A percentile compares a stretch with the other conserved stretches of the same genome.
Evolutionary conservation across 2,329 filamentous ascomycete genomes (phyloP).

Genomic region (Orbilia blumenaviensis): DNA sequence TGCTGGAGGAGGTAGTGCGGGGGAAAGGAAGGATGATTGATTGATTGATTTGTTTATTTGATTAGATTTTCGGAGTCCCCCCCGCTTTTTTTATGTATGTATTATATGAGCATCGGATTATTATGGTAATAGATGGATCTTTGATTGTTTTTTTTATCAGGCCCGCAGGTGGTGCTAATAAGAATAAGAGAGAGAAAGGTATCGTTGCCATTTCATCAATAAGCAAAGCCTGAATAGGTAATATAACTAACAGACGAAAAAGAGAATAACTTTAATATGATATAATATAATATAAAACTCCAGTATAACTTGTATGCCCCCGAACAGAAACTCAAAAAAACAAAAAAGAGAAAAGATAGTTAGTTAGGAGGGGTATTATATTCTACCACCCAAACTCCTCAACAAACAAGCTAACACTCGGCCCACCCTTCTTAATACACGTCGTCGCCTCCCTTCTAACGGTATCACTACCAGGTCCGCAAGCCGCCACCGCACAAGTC

Average conservation of each 20-base stretch:
- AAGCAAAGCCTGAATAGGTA: no score
- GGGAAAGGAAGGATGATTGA: constrained; percentile 38
- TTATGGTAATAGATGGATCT: not conserved
- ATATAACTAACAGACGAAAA: no score
- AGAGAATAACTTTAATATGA: no score
- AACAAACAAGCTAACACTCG: constrained; percentile 51
- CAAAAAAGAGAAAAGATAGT: constrained; percentile 30
- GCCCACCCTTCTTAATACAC: constrained; percentile 47
- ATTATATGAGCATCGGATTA: not conserved
- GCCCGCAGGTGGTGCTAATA: no score
- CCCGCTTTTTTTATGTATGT: not conserved
- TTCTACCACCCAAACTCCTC: constrained; percentile 54
- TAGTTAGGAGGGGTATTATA: not conserved
- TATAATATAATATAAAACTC: not conserved
- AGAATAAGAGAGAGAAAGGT: not conserved
- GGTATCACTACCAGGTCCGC: constrained; percentile 47
- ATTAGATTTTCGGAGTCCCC: not conserved
- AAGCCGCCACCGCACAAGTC: constrained; percentile 43
- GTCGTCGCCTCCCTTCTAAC: constrained; percentile 33
- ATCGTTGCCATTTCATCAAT: no score
- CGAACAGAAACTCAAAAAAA: constrained; percentile 22
- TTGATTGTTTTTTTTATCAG: no score
- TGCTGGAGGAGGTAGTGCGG: not conserved
- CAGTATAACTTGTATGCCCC: not conserved
- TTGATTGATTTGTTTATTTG: not conserved